Evolutionary conservation across 2,329 filamentous ascomycete genomes (phyloP).

Genomic region (Aspergillus quadrilineatus): DNA sequence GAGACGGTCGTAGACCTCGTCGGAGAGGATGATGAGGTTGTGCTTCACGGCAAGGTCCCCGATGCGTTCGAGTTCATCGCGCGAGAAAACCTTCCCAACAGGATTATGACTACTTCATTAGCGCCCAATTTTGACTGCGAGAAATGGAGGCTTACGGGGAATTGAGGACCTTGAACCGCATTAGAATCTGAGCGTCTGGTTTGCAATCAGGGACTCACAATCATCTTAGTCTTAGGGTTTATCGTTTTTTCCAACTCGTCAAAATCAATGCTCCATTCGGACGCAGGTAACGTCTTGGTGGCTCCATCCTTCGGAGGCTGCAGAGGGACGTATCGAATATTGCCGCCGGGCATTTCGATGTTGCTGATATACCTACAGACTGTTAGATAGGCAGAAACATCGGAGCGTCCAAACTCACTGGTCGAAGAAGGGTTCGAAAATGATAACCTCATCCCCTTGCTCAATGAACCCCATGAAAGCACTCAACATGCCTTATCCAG

Average conservation of each 20-base stretch:
- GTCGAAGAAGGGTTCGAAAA: constrained; percentile 98
- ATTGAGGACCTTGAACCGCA: constrained; percentile 45
- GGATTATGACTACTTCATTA: constrained; percentile 69
- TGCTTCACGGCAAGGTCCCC: constrained; percentile 88
- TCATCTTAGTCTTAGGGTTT: constrained; percentile 88
- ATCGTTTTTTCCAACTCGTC: constrained; percentile 77
- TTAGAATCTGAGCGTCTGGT: constrained; percentile 1
- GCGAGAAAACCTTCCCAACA: constrained; percentile 91
- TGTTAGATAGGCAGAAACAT: no score
- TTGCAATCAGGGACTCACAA: constrained; percentile 56
- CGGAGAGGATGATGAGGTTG: constrained; percentile 88
- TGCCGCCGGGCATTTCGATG: constrained; percentile 96
- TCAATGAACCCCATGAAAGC: constrained; percentile 99
- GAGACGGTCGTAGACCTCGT: constrained; percentile 91
- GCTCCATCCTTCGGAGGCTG: constrained; percentile 81
- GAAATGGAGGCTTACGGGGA: constrained; percentile 43
- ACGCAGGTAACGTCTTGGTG: constrained; percentile 75
- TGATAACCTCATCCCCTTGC: constrained; percentile 89
- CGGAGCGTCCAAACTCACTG: constrained; percentile 47
- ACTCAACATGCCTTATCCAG: constrained; percentile 72
- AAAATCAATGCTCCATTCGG: constrained; percentile 86
- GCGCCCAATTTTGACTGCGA: not conserved
- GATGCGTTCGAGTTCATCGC: constrained; percentile 77
- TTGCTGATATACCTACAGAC: constrained; percentile 74
- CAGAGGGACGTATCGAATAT: constrained; percentile 91